These are phyloP conservation scores for Suillus discolor DNA, from an alignment of 768 basidiomycete genomes.

Conservation along the genomic window DNA sequence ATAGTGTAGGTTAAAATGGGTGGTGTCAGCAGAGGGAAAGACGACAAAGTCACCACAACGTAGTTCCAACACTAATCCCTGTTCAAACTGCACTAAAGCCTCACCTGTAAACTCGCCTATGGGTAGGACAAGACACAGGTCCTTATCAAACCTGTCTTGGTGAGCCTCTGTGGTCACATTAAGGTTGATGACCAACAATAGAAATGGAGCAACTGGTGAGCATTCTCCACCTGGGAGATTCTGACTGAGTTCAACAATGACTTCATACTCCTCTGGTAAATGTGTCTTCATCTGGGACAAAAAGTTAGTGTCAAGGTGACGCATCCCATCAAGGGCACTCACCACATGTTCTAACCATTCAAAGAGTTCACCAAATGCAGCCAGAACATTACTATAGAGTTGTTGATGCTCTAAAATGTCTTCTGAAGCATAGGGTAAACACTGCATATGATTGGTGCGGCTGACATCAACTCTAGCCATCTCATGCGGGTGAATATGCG, in stretches of 20 bases:
- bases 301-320: no score
- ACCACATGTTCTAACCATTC: background rate
- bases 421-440: background rate
- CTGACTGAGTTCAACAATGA: background rate
- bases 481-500: background rate
- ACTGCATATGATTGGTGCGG: background rate
- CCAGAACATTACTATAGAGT: background rate
- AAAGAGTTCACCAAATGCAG: background rate
- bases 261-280: constrained; percentile 6
- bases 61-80: constrained; percentile 10
- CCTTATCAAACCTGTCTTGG: constrained; percentile 1
- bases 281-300: background rate
- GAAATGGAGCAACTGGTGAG: background rate
- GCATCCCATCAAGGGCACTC: background rate
- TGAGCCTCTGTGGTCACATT: constrained; percentile 11
- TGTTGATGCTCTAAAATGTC: background rate
- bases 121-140: background rate
- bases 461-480: background rate
- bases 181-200: constrained; percentile 9
- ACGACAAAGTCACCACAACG: constrained; percentile 8
- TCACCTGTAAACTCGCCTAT: constrained; percentile 5
- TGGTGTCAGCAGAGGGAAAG: background rate
- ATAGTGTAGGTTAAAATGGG: constrained; percentile 14
- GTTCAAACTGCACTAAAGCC: constrained; percentile 10
- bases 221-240: constrained; percentile 1